Conservation (phyloP, 2,329 filamentous ascomycete genomes). For the Cercospora nicotianae region DNA sequence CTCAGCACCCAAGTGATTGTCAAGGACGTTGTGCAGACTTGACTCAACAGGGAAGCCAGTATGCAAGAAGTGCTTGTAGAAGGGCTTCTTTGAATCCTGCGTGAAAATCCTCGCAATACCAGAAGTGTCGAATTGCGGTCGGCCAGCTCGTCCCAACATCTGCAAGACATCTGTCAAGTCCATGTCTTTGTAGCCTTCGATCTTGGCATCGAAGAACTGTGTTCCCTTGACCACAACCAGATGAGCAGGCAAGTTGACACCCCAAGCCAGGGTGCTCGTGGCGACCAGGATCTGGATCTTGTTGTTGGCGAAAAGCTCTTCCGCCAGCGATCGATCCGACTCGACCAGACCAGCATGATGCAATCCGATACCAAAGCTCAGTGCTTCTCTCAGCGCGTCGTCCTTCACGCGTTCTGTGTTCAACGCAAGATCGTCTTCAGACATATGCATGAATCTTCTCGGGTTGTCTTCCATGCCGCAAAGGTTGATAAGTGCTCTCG, state of each 20-base stretch:
- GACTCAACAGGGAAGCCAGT: constrained; percentile 98
- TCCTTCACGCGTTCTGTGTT: constrained; percentile 92
- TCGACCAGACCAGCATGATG: constrained; percentile 97
- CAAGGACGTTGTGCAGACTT: constrained; percentile 89
- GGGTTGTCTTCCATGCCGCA: constrained; percentile 99
- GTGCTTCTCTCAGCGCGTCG: constrained; percentile 85
- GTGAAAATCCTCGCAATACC: constrained; percentile 97
- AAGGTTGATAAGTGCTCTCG: constrained; percentile 93
- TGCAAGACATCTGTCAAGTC: constrained; percentile 96
- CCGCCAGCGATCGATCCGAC: constrained; percentile 83
- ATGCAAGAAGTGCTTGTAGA: constrained; percentile 98
- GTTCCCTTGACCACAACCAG: constrained; percentile 97
- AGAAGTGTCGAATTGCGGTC: constrained; percentile 93
- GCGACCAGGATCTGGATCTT: constrained; percentile 97
- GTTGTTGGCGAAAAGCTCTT: constrained; percentile 94
- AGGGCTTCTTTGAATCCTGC: constrained; percentile 95
- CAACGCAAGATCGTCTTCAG: constrained; percentile 85
- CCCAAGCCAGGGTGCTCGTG: constrained; percentile 95
- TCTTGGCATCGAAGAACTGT: constrained; percentile 97
- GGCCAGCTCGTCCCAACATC: constrained; percentile 93
- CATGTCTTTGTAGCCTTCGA: constrained; percentile 98
- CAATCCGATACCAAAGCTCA: constrained; percentile 94
- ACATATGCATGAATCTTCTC: constrained; percentile 87
- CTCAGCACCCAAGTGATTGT: constrained; percentile 95
- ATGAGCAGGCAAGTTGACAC: constrained; percentile 95